Percentiles rank a stretch among this genome's conserved stretches.
phyloP scores from a whole-genome alignment of 345 rosid species.

The Brassica cretica region DNA sequence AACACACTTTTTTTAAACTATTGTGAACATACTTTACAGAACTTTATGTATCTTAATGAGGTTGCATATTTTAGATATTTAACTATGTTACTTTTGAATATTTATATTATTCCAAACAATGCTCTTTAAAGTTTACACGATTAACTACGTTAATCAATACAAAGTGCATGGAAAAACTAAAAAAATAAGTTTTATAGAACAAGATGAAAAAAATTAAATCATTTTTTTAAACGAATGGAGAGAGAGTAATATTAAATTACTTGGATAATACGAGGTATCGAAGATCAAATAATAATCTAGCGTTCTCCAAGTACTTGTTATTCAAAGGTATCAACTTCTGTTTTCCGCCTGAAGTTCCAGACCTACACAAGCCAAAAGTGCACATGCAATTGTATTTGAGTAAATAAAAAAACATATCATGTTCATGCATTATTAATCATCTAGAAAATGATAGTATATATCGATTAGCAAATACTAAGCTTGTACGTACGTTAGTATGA shows the following conservation, averaged over 20 bases:
- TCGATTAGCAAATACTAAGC: not conserved
- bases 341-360: not conserved
- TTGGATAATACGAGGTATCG: not conserved
- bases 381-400: not conserved
- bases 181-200: not conserved
- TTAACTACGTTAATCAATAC: not conserved
- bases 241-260: not conserved
- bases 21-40: not conserved
- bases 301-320: not conserved
- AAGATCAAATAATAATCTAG: not conserved
- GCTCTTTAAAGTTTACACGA: not conserved
- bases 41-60: not conserved
- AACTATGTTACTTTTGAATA: not conserved
- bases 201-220: not conserved
- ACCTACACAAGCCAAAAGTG: not conserved
- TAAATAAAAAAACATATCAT: not conserved
- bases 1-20: not conserved
- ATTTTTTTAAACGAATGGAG: not conserved
- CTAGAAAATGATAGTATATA: not conserved
- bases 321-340: not conserved
- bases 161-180: not conserved
- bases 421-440: not conserved
- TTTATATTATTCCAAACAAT: not conserved
- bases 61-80: not conserved
- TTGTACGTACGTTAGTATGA: not conserved